Evolutionary conservation across 192 early-diverging fungal genomes (phyloP).

Genomic region (Entomortierella chlamydospora): DNA sequence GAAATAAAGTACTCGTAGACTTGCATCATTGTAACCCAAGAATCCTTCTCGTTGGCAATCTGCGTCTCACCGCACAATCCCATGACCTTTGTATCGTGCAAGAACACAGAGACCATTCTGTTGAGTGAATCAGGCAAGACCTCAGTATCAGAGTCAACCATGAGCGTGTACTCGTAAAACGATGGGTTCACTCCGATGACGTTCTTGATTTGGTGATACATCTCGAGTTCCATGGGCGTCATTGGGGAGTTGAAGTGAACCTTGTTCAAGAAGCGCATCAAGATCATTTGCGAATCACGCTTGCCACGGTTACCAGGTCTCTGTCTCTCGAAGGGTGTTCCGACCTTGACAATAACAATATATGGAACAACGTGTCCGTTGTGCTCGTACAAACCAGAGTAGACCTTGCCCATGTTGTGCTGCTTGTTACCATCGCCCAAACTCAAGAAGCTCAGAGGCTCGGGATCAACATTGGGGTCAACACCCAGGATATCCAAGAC

Average conservation of each 20-base stretch:
- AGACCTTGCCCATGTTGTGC: constrained; percentile 98
- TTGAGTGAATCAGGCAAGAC: constrained; percentile 92
- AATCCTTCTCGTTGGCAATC: constrained; percentile 91
- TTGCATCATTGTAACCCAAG: constrained; percentile 98
- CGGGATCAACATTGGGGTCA: constrained; percentile 83
- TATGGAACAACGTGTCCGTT: constrained; percentile 95
- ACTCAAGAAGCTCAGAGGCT: constrained; percentile 87
- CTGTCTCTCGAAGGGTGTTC: constrained; percentile 84
- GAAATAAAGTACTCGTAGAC: constrained; percentile 99
- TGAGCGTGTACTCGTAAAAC: constrained; percentile 97
- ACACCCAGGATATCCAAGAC: constrained; percentile 97
- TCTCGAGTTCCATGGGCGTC: constrained; percentile 96
- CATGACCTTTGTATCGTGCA: constrained; percentile 91
- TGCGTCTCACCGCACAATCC: constrained; percentile 97
- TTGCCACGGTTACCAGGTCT: constrained; percentile 98
- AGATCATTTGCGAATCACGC: constrained; percentile 97
- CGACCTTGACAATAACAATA: constrained; percentile 96
- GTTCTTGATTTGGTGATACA: constrained; percentile 99
- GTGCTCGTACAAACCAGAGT: constrained; percentile 95
- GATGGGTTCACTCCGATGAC: constrained; percentile 97
- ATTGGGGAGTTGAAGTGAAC: constrained; percentile 95
- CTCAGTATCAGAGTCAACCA: constrained; percentile 98
- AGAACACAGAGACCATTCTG: constrained; percentile 90
- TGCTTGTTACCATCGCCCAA: constrained; percentile 92
- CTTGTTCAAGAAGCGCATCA: constrained; percentile 98